Evolutionary conservation across 768 basidiomycete genomes (phyloP).

Genomic region (Suillus decipiens): DNA sequence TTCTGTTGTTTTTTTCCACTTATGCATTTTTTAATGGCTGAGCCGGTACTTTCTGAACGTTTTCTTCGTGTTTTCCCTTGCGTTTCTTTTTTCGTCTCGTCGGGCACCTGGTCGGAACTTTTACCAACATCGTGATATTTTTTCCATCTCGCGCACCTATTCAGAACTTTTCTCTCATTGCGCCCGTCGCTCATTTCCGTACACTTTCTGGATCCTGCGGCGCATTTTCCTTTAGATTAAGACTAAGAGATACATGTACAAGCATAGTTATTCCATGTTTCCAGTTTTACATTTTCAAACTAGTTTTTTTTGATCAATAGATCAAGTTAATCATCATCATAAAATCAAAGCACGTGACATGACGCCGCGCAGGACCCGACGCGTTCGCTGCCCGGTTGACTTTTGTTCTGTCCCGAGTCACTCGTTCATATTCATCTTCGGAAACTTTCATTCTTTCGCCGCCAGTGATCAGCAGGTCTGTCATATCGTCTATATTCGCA

Average conservation of each 20-base stretch:
- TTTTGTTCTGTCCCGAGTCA: too few species aligned
- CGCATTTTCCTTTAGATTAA: not conserved
- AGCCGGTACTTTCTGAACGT: not conserved
- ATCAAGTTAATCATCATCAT: not conserved
- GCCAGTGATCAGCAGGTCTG: conserved; percentile 31
- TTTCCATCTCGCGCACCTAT: not conserved
- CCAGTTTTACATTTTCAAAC: not conserved
- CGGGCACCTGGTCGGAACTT: conserved; percentile 2
- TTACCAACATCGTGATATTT: not conserved
- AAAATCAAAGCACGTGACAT: conserved; percentile 10
- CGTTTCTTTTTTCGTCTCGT: not conserved
- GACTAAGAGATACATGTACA: not conserved
- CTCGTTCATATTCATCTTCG: not conserved
- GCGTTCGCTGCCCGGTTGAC: too few species aligned
- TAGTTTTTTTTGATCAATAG: not conserved
- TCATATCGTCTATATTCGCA: conserved; percentile 4
- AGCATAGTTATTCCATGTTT: conserved; percentile 6
- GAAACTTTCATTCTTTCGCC: conserved; percentile 9
- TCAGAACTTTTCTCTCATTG: not conserved
- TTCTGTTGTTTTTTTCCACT: not conserved
- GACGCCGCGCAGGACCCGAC: not conserved
- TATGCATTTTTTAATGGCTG: conserved; percentile 8
- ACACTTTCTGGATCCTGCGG: not conserved
- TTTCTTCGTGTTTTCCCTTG: not conserved
- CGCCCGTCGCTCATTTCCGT: not conserved